These are phyloP conservation scores for Aureobasidium pullulans DNA, from an alignment of 2,329 filamentous ascomycete species.

Conservation along the genomic window DNA sequence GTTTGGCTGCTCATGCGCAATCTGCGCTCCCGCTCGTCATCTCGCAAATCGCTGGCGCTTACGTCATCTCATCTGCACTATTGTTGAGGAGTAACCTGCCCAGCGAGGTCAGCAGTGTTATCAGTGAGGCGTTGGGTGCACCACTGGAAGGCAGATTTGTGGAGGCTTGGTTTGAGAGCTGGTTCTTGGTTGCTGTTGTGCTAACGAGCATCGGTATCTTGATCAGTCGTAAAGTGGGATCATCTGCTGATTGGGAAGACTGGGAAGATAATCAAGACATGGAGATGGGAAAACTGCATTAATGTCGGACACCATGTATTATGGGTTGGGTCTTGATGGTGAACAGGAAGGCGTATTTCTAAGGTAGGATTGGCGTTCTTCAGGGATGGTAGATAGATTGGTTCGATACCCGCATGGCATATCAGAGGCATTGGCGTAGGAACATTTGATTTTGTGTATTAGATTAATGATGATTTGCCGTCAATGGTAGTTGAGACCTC, in stretches of 20 bases:
- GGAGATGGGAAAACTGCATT: constrained; percentile 67
- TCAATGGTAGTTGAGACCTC: no score
- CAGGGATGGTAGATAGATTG: not conserved
- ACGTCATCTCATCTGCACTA: constrained; percentile 74
- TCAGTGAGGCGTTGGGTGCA: constrained; percentile 69
- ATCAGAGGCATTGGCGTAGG: not conserved
- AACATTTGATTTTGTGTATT: not conserved
- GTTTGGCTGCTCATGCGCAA: constrained; percentile 64
- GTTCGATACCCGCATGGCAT: not conserved
- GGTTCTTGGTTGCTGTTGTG: constrained; percentile 66
- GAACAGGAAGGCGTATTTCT: not conserved
- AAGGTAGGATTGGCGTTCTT: not conserved
- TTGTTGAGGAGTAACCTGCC: constrained; percentile 73
- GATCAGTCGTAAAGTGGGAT: constrained; percentile 56
- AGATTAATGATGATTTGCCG: not conserved
- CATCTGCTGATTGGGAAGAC: constrained; percentile 26
- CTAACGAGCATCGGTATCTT: constrained; percentile 65
- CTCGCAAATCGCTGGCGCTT: constrained; percentile 74
- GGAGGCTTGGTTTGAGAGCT: constrained; percentile 80
- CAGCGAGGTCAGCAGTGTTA: constrained; percentile 65
- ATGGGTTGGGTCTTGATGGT: not conserved
- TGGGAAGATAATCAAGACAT: constrained; percentile 50
- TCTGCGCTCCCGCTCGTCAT: constrained; percentile 73
- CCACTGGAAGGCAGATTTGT: constrained; percentile 67
- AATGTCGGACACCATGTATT: not conserved